Conservation (phyloP, 2,329 filamentous ascomycete species). For the Phaeomoniella chlamydospora region DNA sequence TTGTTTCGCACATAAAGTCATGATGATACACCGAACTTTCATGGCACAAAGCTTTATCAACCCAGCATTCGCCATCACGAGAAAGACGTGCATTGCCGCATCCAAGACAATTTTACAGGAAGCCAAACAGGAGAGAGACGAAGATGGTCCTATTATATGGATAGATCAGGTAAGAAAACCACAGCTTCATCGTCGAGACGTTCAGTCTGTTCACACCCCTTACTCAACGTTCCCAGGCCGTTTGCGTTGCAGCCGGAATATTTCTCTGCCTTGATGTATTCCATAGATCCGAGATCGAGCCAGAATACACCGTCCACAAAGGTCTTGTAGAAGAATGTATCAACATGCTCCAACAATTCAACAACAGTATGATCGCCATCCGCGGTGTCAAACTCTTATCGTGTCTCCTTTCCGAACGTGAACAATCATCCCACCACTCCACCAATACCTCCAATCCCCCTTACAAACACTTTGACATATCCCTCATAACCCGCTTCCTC, state of each 20-base stretch:
- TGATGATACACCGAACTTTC: conserved; percentile 28
- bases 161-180: too few species aligned
- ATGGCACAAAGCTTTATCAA: conserved; percentile 27
- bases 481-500: too few species aligned
- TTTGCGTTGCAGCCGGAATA: conserved; percentile 24
- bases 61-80: conserved; percentile 23
- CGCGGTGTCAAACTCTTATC: conserved; percentile 10
- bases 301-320: conserved; percentile 10
- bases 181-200: too few species aligned
- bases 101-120: conserved; percentile 24
- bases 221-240: too few species aligned
- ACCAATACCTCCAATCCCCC: too few species aligned
- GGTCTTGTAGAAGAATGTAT: conserved; percentile 10
- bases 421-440: too few species aligned
- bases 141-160: conserved; percentile 26
- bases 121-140: conserved; percentile 17
- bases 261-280: conserved; percentile 22
- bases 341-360: conserved; percentile 6
- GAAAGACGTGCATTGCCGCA: conserved; percentile 25
- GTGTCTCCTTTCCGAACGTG: too few species aligned
- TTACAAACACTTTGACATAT: too few species aligned
- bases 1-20: conserved; percentile 27
- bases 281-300: conserved; percentile 15
- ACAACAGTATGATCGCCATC: conserved; percentile 12
- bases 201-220: too few species aligned